Evolutionary conservation across 1,139 yeast genomes (phyloP).

Genomic region (Sugiyamaella sp.): DNA sequence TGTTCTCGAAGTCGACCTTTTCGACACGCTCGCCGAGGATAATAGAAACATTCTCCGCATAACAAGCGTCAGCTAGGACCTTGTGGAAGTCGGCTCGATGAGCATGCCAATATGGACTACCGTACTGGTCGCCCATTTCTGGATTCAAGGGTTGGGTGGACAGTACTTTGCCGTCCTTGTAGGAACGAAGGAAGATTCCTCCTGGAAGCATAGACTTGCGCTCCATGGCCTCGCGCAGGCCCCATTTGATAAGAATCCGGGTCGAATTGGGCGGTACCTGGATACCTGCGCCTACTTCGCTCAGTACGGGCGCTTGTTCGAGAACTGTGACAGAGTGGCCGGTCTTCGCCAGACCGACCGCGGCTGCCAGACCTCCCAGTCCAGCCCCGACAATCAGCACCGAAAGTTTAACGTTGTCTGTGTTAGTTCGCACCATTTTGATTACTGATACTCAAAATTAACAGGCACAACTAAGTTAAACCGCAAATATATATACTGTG

Average conservation of each 20-base stretch:
- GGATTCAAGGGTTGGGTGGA: constrained; percentile 39
- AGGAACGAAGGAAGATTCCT: constrained; percentile 36
- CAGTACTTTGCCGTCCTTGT: constrained; percentile 38
- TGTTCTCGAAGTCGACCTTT: constrained; percentile 36
- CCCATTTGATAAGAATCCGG: constrained; percentile 38
- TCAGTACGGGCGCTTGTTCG: constrained; percentile 43
- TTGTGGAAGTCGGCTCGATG: constrained; percentile 45
- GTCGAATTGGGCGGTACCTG: constrained; percentile 45
- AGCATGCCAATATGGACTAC: constrained; percentile 35
- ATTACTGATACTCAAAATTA: no score
- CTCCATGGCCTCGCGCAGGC: constrained; percentile 37
- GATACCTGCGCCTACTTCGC: constrained; percentile 50
- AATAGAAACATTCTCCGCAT: constrained; percentile 37
- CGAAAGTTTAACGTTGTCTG: constrained; percentile 6
- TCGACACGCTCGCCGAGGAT: constrained; percentile 36
- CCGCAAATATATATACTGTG: neutral
- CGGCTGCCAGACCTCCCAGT: constrained; percentile 47
- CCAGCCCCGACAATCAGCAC: constrained; percentile 47
- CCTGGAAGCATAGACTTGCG: constrained; percentile 37
- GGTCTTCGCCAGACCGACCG: constrained; percentile 41
- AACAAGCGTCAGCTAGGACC: constrained; percentile 31
- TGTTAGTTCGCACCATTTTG: constrained; percentile 5
- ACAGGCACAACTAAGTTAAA: neutral
- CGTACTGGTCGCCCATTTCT: constrained; percentile 33
- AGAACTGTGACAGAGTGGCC: constrained; percentile 45